Base-by-base conservation (phyloP, 1,284 basidiomycete species). In the Cutaneotrichosporon sp. region DNA sequence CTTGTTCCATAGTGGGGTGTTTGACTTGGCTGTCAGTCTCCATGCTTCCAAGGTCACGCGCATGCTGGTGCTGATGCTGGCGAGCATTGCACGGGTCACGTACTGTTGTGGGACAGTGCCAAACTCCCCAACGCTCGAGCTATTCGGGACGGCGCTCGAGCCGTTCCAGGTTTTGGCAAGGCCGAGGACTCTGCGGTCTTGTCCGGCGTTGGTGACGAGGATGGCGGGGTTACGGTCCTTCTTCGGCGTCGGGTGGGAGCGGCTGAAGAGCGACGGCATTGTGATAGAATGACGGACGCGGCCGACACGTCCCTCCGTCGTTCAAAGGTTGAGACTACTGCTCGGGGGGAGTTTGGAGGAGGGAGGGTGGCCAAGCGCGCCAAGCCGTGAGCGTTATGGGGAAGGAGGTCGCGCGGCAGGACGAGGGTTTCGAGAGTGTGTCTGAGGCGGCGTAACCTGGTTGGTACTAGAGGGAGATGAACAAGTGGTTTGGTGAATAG, bases 221-320 rank as follows among this genome's bases (percentile, higher is more conserved):
- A 56, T 52, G 3, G 59, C 49, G 3, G 59, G 59, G 2, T 46
- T 17, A 12, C 55, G 54, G 42, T 60, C 59, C 52, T 52, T 56
- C 52, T 60, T 60, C 11, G 54, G 47, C 22, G 52, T 32, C 12
- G 50, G 54, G 31, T 54, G 59, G 3, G 59, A 60, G 39, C 59
- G 59, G 16, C 54, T 57, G 59, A 60, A 60, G 49, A 60, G 59
- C 25, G 55, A 55, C 11, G 59, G 59, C 59, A 60, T 60, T 31
- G 25, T 25, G 29, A 38, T 3, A 12, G 35, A 37, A 24, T 12
- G 26, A 38, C 17, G 17, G 38, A 16, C 38, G 12, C 24, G 38
- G 26, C 11, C 22, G 38, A 22, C 38, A 24, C 38, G 22, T 20
- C 38, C 38, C 42, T 44, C 42, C 16, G 42, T 17, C 42, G 42